Evolutionary conservation across 2,329 filamentous ascomycete species (phyloP).

Genomic region (Blumeria graminis): DNA sequence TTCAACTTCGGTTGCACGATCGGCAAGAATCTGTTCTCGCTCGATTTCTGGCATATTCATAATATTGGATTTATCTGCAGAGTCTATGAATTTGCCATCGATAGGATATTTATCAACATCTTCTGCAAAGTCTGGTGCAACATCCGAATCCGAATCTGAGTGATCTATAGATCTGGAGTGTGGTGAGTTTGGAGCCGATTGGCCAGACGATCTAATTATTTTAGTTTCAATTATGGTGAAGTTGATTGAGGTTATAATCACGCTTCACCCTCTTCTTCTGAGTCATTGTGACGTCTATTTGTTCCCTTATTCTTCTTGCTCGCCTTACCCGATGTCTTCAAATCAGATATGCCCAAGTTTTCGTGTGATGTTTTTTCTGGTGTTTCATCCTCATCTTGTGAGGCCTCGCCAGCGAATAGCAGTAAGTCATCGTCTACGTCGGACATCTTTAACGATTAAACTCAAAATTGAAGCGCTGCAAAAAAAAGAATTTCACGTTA

Average conservation of each 20-base stretch:
- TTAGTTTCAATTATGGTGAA: not conserved
- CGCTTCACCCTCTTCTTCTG: conserved; percentile 64
- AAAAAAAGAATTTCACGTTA: not conserved
- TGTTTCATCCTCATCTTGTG: conserved; percentile 26
- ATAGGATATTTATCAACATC: conserved; percentile 54
- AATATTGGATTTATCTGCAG: conserved; percentile 53
- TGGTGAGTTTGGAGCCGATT: conserved; percentile 47
- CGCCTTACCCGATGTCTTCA: conserved; percentile 18
- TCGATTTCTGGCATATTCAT: conserved; percentile 75
- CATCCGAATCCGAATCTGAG: conserved; percentile 54
- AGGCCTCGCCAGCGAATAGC: conserved; percentile 64
- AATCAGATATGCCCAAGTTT: conserved; percentile 28
- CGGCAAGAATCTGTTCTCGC: conserved; percentile 71
- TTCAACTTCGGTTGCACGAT: conserved; percentile 64
- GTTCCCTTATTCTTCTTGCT: conserved; percentile 18
- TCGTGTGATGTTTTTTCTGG: conserved; percentile 27
- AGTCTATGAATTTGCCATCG: conserved; percentile 61
- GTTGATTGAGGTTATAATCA: conserved; percentile 24
- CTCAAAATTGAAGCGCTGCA: too few species aligned
- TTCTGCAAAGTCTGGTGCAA: conserved; percentile 24
- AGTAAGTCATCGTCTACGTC: conserved; percentile 86
- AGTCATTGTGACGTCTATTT: conserved; percentile 26
- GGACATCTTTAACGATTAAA: conserved; percentile 28
- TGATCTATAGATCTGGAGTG: conserved; percentile 78
- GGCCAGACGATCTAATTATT: conserved; percentile 36